Conservation (phyloP, 2,329 filamentous ascomycete genomes). For the Xylariales sp. region DNA sequence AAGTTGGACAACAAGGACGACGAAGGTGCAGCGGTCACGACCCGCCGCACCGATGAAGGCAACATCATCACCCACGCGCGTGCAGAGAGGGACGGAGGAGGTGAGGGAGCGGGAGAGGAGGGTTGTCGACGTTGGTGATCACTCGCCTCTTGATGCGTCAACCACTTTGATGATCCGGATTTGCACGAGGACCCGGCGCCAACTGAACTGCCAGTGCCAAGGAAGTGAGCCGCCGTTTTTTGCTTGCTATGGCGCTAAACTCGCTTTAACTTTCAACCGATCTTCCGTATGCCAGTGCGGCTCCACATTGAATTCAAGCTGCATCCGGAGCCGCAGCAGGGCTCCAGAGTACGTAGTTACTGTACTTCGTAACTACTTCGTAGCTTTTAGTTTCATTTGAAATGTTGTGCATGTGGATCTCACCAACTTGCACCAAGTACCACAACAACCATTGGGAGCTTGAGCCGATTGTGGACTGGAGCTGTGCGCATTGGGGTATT, state of each 20-base stretch:
- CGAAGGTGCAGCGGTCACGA: constrained; percentile 42
- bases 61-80: constrained; percentile 43
- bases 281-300: neutral
- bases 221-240: neutral
- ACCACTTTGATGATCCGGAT: neutral
- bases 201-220: no score
- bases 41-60: constrained; percentile 52
- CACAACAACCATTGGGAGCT: no score
- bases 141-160: neutral
- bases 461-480: no score
- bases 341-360: no score
- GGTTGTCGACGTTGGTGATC: neutral
- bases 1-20: constrained; percentile 39
- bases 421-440: neutral
- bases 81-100: constrained; percentile 1
- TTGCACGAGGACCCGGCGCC: neutral
- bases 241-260: neutral
- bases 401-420: no score
- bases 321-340: no score
- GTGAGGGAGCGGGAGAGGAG: neutral
- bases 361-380: no score
- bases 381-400: no score
- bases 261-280: neutral
- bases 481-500: no score
- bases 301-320: neutral